phyloP scores from a whole-genome alignment of 2,329 filamentous ascomycete species.

The Fusarium beomiforme region DNA sequence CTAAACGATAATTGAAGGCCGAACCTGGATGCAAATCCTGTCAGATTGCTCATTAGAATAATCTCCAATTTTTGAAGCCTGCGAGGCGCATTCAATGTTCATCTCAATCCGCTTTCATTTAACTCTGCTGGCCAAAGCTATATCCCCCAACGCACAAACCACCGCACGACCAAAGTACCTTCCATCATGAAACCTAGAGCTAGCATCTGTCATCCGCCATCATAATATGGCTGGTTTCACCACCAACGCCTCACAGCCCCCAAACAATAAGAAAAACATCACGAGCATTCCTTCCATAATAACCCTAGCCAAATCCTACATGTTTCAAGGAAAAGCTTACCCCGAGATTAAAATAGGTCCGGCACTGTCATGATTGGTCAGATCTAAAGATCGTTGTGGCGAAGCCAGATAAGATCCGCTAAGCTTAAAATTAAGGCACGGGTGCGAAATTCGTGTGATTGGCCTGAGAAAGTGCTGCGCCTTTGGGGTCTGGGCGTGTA shows the following conservation, averaged over 20 bases:
- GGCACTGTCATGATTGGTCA: background rate
- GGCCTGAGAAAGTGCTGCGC: background rate
- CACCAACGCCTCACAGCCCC: background rate
- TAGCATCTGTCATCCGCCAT: background rate
- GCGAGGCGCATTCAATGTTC: background rate
- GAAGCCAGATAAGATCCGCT: background rate
- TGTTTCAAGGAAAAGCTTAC: background rate
- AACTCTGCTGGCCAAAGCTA: background rate
- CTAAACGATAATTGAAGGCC: background rate
- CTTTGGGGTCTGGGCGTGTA: background rate
- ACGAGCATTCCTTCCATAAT: background rate
- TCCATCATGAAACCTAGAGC: background rate
- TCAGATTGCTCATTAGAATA: rapidly evolving
- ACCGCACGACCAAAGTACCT: background rate
- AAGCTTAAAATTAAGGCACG: background rate
- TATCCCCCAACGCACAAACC: background rate
- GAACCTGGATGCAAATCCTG: background rate
- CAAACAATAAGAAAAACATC: background rate
- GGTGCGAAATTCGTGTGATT: background rate
- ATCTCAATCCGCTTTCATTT: background rate
- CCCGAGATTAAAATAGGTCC: background rate
- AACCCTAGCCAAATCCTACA: background rate
- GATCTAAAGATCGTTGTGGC: background rate
- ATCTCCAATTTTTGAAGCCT: too few species aligned
- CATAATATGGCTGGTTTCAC: background rate